Evolutionary conservation across 179 eudicot genomes (phyloP).

Genomic region (Spinacia oleracea): DNA sequence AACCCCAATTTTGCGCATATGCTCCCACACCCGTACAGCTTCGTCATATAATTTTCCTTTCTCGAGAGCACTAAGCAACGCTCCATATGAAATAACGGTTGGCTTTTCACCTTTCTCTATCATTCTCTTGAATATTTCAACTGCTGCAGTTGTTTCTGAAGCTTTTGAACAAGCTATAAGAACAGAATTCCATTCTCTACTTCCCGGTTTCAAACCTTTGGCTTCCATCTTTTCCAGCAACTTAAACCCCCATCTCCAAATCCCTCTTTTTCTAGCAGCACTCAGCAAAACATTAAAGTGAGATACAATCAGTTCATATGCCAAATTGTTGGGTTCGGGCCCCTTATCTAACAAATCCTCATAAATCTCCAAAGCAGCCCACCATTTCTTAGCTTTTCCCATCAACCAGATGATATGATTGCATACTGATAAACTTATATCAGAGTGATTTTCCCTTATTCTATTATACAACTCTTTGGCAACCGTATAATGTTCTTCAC

Average conservation of each 20-base stretch:
- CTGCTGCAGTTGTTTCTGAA: slow-evolving; percentile 80
- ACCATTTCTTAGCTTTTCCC: slow-evolving; percentile 96
- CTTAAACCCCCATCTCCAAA: slow-evolving; percentile 87
- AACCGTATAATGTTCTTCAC: slow-evolving; percentile 72
- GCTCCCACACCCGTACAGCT: slow-evolving; percentile 80
- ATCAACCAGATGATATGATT: slow-evolving; percentile 92
- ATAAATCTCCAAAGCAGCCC: slow-evolving; percentile 94
- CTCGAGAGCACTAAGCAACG: slow-evolving; percentile 90
- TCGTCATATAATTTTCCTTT: slow-evolving; percentile 82
- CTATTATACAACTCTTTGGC: slow-evolving; percentile 75
- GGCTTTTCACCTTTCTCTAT: slow-evolving; percentile 82
- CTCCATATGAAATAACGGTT: slow-evolving; percentile 77
- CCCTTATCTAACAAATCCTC: slow-evolving; percentile 90
- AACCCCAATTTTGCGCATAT: slow-evolving; percentile 73
- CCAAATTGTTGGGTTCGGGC: slow-evolving; percentile 83
- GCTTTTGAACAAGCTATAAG: slow-evolving; percentile 95
- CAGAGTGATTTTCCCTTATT: slow-evolving; percentile 57
- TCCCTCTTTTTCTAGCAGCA: slow-evolving; percentile 79
- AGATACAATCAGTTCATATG: slow-evolving; percentile 71
- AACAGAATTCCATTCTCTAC: slow-evolving; percentile 88
- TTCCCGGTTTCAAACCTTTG: slow-evolving; percentile 81
- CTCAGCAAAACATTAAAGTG: slow-evolving; percentile 74
- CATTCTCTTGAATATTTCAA: slow-evolving; percentile 80
- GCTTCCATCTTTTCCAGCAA: slow-evolving; percentile 92
- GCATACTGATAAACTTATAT: slow-evolving; percentile 88